phyloP scores from a whole-genome alignment of 441 rosid genomes.

The Syzygium syzygioides region DNA sequence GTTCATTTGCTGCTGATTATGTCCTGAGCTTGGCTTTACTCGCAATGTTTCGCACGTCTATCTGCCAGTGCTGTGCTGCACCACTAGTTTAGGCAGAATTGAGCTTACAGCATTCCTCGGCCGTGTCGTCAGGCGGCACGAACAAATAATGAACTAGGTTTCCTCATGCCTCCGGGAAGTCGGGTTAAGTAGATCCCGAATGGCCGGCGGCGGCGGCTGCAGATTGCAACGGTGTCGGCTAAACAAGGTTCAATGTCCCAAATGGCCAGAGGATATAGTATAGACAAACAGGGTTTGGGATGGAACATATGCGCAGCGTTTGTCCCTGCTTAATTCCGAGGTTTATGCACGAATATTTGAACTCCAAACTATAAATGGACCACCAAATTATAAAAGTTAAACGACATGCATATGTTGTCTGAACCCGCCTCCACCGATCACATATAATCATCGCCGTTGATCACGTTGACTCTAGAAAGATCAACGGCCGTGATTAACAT shows the following conservation, averaged over 20 bases:
- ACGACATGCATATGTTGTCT: background rate
- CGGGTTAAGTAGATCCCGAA: background rate
- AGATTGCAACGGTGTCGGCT: background rate
- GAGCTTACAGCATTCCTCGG: background rate
- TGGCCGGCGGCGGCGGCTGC: background rate
- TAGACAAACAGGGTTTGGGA: background rate
- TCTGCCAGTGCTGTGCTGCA: background rate
- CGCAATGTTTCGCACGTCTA: background rate
- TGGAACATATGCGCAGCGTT: no score
- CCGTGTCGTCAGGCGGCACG: background rate
- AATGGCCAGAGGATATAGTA: background rate
- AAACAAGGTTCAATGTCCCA: background rate
- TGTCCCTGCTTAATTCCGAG: background rate
- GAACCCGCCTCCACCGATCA: background rate
- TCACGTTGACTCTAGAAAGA: background rate
- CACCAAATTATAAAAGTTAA: background rate
- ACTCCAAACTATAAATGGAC: background rate
- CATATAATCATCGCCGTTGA: background rate
- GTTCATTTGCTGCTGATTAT: background rate
- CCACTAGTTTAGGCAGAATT: background rate
- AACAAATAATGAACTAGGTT: background rate
- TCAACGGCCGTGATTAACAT: background rate
- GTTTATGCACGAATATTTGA: background rate
- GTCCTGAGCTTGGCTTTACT: background rate
- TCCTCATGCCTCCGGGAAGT: background rate